Base-by-base conservation (phyloP, 2,329 filamentous ascomycete genomes). In the Penicillium sp. region DNA sequence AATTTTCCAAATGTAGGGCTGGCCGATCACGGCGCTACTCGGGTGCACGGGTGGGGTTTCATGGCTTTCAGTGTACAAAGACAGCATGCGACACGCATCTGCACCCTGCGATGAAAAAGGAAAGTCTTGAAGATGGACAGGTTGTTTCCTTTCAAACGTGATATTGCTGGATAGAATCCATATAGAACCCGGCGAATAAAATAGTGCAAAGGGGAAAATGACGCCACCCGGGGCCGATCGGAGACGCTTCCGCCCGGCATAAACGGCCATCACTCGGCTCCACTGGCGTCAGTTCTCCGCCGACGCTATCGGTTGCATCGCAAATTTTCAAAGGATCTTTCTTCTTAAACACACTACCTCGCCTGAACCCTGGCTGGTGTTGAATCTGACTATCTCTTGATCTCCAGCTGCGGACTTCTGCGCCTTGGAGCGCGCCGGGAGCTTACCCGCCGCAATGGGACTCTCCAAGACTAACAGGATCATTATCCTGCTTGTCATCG, bases 401-500 rank as follows among this genome's bases (percentile, higher is more conserved):
- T 22, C 18, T 5, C 10, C 9, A 51, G n/a, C 56, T 50, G 42
- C 53, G 48, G 47, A 36, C 43, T 62, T 48, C 55, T 55, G 57
- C 62, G 61, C 58, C 55, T 56, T 40, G 38, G 49, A 60, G 61
- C 63, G 65, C 62, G 54, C 56, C 60, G 51, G 58, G 56, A 52
- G 44, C 44, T 18, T 18, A 41, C 42, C 46, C 28, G 45, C 53
- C 48, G 63, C 36, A 43, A 95, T 95, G 90, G 88, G 82, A 59
- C 88, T 92, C 81, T 95, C 92, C 68, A 99, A 99, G 75, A 89
- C 88, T 61, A 90, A 87, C 64, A 86, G 92, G 72, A 97, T 99
- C 71, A 83, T 89, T 74, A 87, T 96, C 71, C 89, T 99, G 81
- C 85, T 99, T 70, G 87, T 78, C 58, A 95, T 99, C 68, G 92